Evolutionary conservation across 192 early-diverging fungal genomes (phyloP).

Genomic region (Rhizoclosmatium sp.): DNA sequence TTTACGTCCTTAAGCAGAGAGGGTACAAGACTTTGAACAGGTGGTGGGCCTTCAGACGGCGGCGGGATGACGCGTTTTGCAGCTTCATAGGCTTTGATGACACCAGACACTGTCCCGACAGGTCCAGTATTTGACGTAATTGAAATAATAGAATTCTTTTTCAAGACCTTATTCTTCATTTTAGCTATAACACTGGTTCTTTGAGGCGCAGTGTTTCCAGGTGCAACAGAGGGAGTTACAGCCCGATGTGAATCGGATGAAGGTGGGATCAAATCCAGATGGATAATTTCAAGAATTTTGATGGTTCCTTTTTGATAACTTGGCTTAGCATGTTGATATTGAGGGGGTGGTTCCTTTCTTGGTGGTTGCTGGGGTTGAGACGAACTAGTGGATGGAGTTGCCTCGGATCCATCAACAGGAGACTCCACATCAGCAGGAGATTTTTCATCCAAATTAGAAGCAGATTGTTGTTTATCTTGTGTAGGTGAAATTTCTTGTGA

Average conservation of each 20-base stretch:
- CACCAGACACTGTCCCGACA: neutral
- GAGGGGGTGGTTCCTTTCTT: no score
- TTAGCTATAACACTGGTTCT: neutral
- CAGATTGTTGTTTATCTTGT: neutral
- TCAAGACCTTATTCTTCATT: neutral
- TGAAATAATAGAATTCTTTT: neutral
- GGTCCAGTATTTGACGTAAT: neutral
- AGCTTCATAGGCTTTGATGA: neutral
- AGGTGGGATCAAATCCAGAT: conserved; percentile 4
- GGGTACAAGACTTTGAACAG: neutral
- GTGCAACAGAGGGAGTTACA: neutral
- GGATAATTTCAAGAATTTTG: conserved; percentile 8
- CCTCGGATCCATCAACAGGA: neutral
- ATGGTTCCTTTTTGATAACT: neutral
- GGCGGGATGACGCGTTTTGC: neutral
- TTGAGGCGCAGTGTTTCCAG: neutral
- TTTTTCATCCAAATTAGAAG: neutral
- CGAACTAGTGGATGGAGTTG: neutral
- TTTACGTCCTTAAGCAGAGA: no score
- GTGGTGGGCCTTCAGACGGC: neutral
- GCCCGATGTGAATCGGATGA: neutral
- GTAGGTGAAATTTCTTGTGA: neutral
- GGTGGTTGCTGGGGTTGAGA: no score
- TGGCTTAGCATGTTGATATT: neutral
- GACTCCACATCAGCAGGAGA: no score